These are phyloP conservation scores for Margaritispora aquatica DNA, from an alignment of 495 filamentous ascomycete species.

Conservation along the genomic window DNA sequence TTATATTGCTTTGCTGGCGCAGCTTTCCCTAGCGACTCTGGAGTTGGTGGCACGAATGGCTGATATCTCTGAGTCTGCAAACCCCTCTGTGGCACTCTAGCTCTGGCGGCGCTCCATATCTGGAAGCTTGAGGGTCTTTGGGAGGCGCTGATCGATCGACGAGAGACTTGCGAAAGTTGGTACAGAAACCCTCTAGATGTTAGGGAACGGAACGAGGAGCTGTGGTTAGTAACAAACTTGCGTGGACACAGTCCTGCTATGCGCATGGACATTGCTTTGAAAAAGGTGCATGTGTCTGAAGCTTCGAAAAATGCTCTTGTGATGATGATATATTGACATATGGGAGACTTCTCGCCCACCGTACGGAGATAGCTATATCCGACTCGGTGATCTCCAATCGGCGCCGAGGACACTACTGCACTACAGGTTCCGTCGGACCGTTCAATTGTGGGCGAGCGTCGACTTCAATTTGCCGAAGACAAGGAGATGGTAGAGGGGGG, in stretches of 20 bases:
- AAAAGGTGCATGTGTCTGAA: not conserved
- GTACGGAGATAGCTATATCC: not conserved
- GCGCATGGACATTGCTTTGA: slow-evolving; percentile 21
- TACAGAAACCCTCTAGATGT: not conserved
- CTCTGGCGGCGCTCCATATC: not conserved
- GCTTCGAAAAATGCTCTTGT: not conserved
- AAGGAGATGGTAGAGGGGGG: no score
- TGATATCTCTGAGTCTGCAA: slow-evolving; percentile 39
- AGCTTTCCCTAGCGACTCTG: slow-evolving; percentile 70
- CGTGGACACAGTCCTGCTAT: slow-evolving; percentile 15
- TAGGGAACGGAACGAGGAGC: not conserved
- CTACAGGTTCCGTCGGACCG: no score
- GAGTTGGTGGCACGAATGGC: slow-evolving; percentile 75
- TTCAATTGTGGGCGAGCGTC: no score
- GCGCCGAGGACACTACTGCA: not conserved
- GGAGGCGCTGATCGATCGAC: not conserved
- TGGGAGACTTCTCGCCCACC: not conserved
- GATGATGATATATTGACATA: not conserved
- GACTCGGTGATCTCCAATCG: not conserved
- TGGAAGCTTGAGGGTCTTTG: not conserved
- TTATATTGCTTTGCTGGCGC: slow-evolving; percentile 57
- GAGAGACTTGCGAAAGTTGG: not conserved
- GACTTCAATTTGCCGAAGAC: no score
- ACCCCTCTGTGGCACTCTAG: not conserved
- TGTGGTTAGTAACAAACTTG: not conserved